Conservation (phyloP, 1,284 basidiomycete genomes). For the Leccinum subrobustum region DNA sequence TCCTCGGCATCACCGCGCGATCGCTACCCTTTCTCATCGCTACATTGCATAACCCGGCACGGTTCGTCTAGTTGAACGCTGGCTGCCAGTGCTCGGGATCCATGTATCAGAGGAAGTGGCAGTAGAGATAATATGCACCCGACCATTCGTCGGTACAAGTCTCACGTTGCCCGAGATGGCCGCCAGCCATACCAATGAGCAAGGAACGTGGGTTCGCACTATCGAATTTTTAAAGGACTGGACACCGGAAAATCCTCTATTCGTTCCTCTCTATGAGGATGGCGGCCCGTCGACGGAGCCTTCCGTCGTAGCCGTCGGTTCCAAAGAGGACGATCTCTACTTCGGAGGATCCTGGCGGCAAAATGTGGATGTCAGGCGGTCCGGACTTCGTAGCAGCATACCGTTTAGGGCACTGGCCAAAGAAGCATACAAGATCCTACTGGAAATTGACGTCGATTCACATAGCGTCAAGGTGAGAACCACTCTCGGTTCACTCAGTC, state of each 20-base stretch:
- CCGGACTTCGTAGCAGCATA: slow-evolving; percentile 71
- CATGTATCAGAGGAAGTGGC: slow-evolving; percentile 72
- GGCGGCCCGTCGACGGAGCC: slow-evolving; percentile 26
- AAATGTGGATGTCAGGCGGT: slow-evolving; percentile 69
- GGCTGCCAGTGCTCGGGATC: slow-evolving; percentile 68
- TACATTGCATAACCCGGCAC: slow-evolving; percentile 83
- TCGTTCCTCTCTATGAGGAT: slow-evolving; percentile 56
- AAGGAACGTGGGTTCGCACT: slow-evolving; percentile 83
- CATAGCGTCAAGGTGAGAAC: slow-evolving; percentile 54
- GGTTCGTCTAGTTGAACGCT: slow-evolving; percentile 87
- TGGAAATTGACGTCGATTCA: slow-evolving; percentile 19
- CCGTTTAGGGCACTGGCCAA: slow-evolving; percentile 69
- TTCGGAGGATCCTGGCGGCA: slow-evolving; percentile 73
- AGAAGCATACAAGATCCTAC: slow-evolving; percentile 55
- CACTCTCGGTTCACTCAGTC: neutral
- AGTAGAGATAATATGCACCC: slow-evolving; percentile 83
- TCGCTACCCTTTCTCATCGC: slow-evolving; percentile 79
- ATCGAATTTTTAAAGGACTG: slow-evolving; percentile 79
- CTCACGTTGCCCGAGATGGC: slow-evolving; percentile 17
- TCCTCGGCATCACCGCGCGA: slow-evolving; percentile 83
- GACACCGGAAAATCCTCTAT: slow-evolving; percentile 75
- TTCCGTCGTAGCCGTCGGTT: slow-evolving; percentile 26
- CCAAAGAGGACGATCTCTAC: slow-evolving; percentile 68
- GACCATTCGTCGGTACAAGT: slow-evolving; percentile 48
- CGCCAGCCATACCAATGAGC: slow-evolving; percentile 50